phyloP scores from a whole-genome alignment of 768 basidiomycete species.

The Agrocybe pediades region DNA sequence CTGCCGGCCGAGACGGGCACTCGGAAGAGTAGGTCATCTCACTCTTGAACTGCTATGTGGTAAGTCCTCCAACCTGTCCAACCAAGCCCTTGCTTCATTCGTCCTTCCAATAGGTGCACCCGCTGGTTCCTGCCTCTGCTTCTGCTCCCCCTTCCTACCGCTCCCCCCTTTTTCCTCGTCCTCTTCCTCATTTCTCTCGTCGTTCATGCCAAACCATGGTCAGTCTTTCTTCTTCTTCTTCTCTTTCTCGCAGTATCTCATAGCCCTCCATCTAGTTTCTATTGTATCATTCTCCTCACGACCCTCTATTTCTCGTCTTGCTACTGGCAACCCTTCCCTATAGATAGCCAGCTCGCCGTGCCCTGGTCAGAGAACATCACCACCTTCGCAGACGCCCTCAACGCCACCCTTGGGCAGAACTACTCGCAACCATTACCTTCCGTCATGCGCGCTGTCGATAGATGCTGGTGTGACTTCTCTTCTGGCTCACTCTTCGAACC shows the following conservation, averaged over 20 bases:
- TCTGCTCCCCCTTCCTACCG: conserved; percentile 76
- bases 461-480: conserved; percentile 87
- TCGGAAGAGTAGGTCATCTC: not conserved
- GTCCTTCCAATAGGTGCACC: conserved; percentile 62
- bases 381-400: conserved; percentile 70
- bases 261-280: conserved; percentile 54
- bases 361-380: conserved; percentile 75
- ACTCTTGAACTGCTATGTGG: conserved; percentile 46
- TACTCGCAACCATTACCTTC: conserved; percentile 48
- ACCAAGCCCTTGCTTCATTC: conserved; percentile 1
- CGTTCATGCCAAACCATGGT: conserved; percentile 87
- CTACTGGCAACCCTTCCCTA: conserved; percentile 84
- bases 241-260: conserved; percentile 1
- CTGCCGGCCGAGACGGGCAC: conserved; percentile 9
- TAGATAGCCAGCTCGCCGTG: conserved; percentile 58
- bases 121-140: conserved; percentile 84
- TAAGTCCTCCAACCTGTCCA: conserved; percentile 30
- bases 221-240: conserved; percentile 25
- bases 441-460: conserved; percentile 68
- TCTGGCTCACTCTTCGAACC: conserved; percentile 69
- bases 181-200: conserved; percentile 78
- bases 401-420: conserved; percentile 42
- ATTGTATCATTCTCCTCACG: conserved; percentile 80
- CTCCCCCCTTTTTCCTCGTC: conserved; percentile 77
- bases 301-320: conserved; percentile 88